These are phyloP conservation scores for Lactuca sativa DNA, from an alignment of 129 eudicot genomes.

Conservation along the genomic window DNA sequence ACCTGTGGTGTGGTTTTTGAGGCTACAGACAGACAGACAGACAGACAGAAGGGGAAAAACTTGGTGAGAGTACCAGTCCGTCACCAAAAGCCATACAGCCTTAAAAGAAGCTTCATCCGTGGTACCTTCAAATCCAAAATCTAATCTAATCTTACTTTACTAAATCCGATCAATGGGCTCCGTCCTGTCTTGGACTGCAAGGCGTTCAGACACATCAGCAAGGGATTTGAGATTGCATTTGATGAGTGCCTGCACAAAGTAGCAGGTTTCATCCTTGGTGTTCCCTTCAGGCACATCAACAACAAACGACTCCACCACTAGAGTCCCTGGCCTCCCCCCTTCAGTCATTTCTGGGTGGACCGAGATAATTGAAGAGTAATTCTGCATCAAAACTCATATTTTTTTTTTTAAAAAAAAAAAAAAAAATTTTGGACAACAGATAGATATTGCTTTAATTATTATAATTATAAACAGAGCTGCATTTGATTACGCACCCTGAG, in stretches of 20 bases:
- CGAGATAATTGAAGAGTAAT: constrained; percentile 64
- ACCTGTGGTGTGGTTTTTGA: constrained; percentile 44
- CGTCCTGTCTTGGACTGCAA: constrained; percentile 69
- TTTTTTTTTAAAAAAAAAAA: too few species aligned
- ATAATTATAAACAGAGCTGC: too few species aligned
- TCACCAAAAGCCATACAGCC: constrained; percentile 43
- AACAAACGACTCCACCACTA: constrained; percentile 67
- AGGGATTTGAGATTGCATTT: constrained; percentile 74
- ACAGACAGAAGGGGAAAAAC: constrained; percentile 19
- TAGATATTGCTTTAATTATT: too few species aligned
- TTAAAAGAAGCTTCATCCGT: constrained; percentile 62
- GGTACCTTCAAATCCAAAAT: constrained; percentile 26
- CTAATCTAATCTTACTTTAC: neutral
- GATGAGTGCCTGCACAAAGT: constrained; percentile 73
- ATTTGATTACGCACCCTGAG: constrained; percentile 40
- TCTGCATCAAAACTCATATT: constrained; percentile 34
- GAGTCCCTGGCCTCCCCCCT: constrained; percentile 70
- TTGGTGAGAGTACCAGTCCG: constrained; percentile 39
- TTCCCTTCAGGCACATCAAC: constrained; percentile 83
- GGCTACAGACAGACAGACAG: constrained; percentile 26
- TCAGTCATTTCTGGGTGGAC: constrained; percentile 72
- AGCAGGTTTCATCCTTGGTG: constrained; percentile 77
- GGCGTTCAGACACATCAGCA: constrained; percentile 63
- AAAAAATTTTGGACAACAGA: too few species aligned
- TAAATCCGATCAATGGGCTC: constrained; percentile 65